phyloP scores from a whole-genome alignment of 345 rosid genomes.

The Laguncularia racemosa region DNA sequence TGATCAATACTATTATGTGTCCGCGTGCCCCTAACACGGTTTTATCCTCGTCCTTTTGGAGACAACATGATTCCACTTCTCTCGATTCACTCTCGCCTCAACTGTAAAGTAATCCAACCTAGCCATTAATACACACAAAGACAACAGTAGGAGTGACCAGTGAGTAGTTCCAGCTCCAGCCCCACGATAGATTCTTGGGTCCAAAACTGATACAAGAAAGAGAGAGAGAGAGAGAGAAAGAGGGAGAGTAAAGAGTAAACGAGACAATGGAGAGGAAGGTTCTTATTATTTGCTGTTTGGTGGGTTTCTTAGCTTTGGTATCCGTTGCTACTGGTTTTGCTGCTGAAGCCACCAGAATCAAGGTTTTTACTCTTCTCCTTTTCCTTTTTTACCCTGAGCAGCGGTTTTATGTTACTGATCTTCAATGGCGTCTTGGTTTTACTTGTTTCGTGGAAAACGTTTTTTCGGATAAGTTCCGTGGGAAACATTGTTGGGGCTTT shows the following conservation, averaged over 20 bases:
- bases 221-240: neutral
- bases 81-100: no score
- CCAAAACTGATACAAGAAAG: neutral
- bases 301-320: constrained; percentile 56
- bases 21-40: no score
- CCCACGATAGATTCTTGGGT: no score
- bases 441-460: neutral
- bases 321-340: constrained; percentile 82
- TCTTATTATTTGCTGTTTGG: constrained; percentile 38
- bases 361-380: constrained; percentile 27
- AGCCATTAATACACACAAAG: no score
- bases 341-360: constrained; percentile 86
- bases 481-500: no score
- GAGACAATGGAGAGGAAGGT: constrained; percentile 56
- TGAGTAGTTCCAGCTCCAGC: no score
- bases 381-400: neutral
- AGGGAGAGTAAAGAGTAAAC: neutral
- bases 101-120: no score
- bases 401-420: constrained; percentile 1
- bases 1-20: no score
- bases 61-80: no score
- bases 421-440: constrained; percentile 2
- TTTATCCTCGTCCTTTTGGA: no score
- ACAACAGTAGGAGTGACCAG: no score
- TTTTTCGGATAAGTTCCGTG: no score